Conservation (phyloP, 2,329 filamentous ascomycete species). For the Pyricularia sp. region DNA sequence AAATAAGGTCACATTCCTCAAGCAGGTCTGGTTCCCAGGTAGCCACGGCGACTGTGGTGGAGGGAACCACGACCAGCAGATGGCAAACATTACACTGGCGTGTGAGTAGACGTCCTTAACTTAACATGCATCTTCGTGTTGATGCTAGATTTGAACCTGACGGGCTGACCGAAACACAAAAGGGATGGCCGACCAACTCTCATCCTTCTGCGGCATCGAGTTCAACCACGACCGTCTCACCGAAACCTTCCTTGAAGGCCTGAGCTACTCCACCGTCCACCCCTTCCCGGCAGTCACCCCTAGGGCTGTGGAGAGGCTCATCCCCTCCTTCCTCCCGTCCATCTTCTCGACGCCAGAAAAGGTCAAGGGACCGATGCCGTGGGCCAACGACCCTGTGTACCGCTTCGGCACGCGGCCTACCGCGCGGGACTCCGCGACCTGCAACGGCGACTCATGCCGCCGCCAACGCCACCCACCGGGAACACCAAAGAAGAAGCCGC, state of each 20-base stretch:
- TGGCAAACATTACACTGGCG: constrained; percentile 25
- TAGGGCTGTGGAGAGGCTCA: neutral
- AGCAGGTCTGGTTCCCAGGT: constrained; percentile 47
- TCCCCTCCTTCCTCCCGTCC: neutral
- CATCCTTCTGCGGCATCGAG: constrained; percentile 18
- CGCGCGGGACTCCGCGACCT: constrained; percentile 16
- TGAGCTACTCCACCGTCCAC: constrained; percentile 22
- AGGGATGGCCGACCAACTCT: constrained; percentile 26
- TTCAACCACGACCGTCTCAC: constrained; percentile 29
- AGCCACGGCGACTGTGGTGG: constrained; percentile 45
- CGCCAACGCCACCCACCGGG: constrained; percentile 11
- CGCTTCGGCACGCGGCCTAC: constrained; percentile 9
- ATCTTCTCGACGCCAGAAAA: neutral
- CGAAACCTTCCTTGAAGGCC: constrained; percentile 15
- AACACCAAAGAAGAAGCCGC: constrained; percentile 4
- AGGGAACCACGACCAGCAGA: constrained; percentile 40
- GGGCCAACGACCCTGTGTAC: constrained; percentile 18
- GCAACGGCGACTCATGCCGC: constrained; percentile 8
- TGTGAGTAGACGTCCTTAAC: constrained; percentile 15
- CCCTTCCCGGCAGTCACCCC: constrained; percentile 19
- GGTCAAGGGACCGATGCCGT: constrained; percentile 8
- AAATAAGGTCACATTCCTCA: constrained; percentile 16
- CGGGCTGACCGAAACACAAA: neutral
- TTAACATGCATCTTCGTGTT: neutral
- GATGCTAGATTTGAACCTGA: too few species aligned